A percentile compares a stretch with the other conserved stretches of the same genome.
These are phyloP conservation scores for Plasmopara muralis DNA, from an alignment of 352 stramenopile genomes.

Conservation along the genomic window DNA sequence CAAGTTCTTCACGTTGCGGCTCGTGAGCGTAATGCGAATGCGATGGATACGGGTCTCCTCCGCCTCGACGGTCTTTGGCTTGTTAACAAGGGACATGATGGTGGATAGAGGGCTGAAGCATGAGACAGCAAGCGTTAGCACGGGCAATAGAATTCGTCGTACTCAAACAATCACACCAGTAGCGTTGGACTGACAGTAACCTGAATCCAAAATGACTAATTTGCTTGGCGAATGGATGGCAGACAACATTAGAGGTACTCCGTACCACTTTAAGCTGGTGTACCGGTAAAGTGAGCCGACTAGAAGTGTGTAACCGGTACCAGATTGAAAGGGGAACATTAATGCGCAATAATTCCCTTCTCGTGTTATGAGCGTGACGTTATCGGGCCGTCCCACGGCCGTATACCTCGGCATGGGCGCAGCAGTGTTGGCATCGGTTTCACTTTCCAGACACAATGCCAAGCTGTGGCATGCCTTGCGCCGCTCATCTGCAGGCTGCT, in stretches of 20 bases:
- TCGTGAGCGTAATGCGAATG: conserved; percentile 99
- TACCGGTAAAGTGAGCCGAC: not conserved
- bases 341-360: conserved; percentile 8
- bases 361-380: conserved; percentile 22
- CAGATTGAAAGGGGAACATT: not conserved
- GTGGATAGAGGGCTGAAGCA: conserved; percentile 76
- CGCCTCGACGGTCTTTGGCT: conserved; percentile 81
- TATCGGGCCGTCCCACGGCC: conserved; percentile 32
- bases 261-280: conserved; percentile 1
- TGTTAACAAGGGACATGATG: conserved; percentile 80
- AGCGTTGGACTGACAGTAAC: conserved; percentile 83
- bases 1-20: conserved; percentile 98
- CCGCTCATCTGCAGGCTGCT: conserved; percentile 22
- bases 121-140: conserved; percentile 12
- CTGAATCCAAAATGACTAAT: conserved; percentile 82
- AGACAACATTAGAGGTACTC: conserved; percentile 6
- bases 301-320: not conserved
- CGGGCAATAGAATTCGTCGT: not conserved
- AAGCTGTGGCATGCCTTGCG: conserved; percentile 46
- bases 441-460: conserved; percentile 42
- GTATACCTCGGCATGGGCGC: conserved; percentile 68
- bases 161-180: conserved; percentile 47
- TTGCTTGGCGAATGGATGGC: conserved; percentile 19
- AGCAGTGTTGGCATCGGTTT: conserved; percentile 61
- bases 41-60: conserved; percentile 89